Evolutionary conservation across 768 basidiomycete species (phyloP).

Genomic region (Kockovaella imperatae): DNA sequence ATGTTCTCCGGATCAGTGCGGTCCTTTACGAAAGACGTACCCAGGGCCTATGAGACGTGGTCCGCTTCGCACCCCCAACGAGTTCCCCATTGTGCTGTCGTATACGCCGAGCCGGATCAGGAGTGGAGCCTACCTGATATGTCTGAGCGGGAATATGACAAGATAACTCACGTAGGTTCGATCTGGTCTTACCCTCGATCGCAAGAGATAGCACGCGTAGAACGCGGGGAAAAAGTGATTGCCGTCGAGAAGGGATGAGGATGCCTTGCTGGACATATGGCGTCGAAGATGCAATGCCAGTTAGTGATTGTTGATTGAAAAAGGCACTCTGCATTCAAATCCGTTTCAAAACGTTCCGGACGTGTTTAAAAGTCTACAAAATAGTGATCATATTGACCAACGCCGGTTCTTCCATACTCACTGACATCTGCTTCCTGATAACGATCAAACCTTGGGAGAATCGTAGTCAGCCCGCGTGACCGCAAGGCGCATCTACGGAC

Average conservation of each 20-base stretch:
- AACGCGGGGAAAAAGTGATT: constrained; percentile 50
- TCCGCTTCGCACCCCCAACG: constrained; percentile 62
- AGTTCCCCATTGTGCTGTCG: constrained; percentile 76
- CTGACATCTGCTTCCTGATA: constrained; percentile 48
- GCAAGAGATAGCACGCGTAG: constrained; percentile 76
- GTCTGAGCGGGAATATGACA: background rate
- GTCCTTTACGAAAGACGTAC: constrained; percentile 30
- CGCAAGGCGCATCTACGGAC: background rate
- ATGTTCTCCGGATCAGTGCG: constrained; percentile 47
- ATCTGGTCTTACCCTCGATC: constrained; percentile 54
- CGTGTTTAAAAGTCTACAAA: constrained; percentile 62
- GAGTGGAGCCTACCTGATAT: constrained; percentile 46
- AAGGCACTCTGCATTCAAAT: no score
- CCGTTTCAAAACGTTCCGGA: no score
- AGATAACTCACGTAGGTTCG: constrained; percentile 56
- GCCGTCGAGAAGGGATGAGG: constrained; percentile 34
- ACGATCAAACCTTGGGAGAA: constrained; percentile 46
- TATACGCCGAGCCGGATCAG: constrained; percentile 46
- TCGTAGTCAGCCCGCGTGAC: background rate
- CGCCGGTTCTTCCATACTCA: constrained; percentile 46
- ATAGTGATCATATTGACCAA: constrained; percentile 51
- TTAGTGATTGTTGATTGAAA: no score
- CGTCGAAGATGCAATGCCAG: no score
- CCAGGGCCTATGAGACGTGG: constrained; percentile 53
- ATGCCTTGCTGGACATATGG: constrained; percentile 8